phyloP scores from a whole-genome alignment of 495 filamentous ascomycete genomes.

The Aspergillus carlsbadensis region DNA sequence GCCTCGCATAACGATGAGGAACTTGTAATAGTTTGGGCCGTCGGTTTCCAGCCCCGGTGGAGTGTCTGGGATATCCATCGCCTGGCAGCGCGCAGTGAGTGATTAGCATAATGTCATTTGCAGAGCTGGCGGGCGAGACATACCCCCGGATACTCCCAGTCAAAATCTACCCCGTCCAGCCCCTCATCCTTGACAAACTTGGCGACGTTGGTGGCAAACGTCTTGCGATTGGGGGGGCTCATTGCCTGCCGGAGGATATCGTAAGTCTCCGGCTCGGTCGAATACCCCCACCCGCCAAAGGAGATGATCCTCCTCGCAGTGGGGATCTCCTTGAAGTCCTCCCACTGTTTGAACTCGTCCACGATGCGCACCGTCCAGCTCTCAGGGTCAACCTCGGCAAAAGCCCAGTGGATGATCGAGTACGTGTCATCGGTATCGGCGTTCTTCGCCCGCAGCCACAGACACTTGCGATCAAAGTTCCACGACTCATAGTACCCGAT shows the following conservation, averaged over 20 bases:
- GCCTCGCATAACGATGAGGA: slow-evolving; percentile 17
- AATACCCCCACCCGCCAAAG: slow-evolving; percentile 50
- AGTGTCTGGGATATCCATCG: slow-evolving; percentile 40
- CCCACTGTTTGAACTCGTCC: slow-evolving; percentile 18
- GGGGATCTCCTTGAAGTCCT: slow-evolving; percentile 21
- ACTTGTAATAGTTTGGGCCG: slow-evolving; percentile 21
- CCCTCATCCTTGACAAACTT: slow-evolving; percentile 28
- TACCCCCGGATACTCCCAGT: slow-evolving; percentile 41
- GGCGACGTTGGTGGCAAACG: slow-evolving; percentile 34
- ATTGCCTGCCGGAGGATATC: slow-evolving; percentile 39
- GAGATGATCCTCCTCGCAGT: slow-evolving; percentile 37
- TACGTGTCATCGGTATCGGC: slow-evolving; percentile 25
- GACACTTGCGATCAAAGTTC: slow-evolving; percentile 20
- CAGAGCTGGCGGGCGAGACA: background rate
- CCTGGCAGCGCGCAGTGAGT: background rate
- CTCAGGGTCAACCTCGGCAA: slow-evolving; percentile 30
- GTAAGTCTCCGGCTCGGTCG: slow-evolving; percentile 34
- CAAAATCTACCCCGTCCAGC: slow-evolving; percentile 41
- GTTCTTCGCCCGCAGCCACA: slow-evolving; percentile 14
- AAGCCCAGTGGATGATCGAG: slow-evolving; percentile 46
- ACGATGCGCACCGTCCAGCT: slow-evolving; percentile 26
- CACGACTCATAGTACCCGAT: slow-evolving; percentile 3
- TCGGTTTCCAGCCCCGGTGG: slow-evolving; percentile 27
- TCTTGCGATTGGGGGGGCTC: slow-evolving; percentile 29
- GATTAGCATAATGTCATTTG: background rate